Base-by-base conservation (phyloP, 1,284 basidiomycete species). In the Microbotryum silenes-acaulis region DNA sequence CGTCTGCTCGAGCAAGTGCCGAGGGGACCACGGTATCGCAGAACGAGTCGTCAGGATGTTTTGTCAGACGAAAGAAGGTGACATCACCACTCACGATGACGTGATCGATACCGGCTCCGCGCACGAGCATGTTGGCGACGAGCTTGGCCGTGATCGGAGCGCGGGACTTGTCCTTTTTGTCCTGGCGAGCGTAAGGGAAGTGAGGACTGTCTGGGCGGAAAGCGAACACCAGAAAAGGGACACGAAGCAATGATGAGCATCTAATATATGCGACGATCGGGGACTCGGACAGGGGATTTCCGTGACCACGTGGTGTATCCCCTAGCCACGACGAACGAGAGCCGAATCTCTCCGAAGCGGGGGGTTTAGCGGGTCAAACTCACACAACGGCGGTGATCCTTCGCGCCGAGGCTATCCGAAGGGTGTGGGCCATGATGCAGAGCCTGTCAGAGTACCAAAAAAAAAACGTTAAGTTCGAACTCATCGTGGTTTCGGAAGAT, bases 361-460 rank as follows among this genome's bases (percentile, higher is more conserved):
- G 29, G 51, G 12, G 25, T 21, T 14, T 10, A 49, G 25, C 44
- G 18, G 46, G 45, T 9, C 23, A 45, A 46, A 50, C 51, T 31
- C 46, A 60, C 62, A 77, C 76, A 61, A 98, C 92, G 33, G 94
- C 94, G 21, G 94, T 97, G 74, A 98, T 97, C 69, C 96, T 82
- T 75, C 88, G 89, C 57, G 94, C 93, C 68, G 90, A 93, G 8
- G 75, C 74, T 54, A 76, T 74, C 70, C 96, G 97, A 85, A 96
- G 97, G 18, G 96, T 94, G 76, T 98, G 94, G 72, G 97, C 96
- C 93, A 98, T 97, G 76, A 98, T 98, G 76, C 94, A 94, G 54
- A 97, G 82, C 77, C 67, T 97, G 92, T 52, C 14, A 25, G 14
- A 21, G 1, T 2, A 29, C 25, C 2, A 25, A 10, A 9, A 51